Percentiles rank a stretch among this genome's conserved stretches.
Evolutionary conservation across 75 land plant species (phyloP).

Genomic region (Pinus taeda): DNA sequence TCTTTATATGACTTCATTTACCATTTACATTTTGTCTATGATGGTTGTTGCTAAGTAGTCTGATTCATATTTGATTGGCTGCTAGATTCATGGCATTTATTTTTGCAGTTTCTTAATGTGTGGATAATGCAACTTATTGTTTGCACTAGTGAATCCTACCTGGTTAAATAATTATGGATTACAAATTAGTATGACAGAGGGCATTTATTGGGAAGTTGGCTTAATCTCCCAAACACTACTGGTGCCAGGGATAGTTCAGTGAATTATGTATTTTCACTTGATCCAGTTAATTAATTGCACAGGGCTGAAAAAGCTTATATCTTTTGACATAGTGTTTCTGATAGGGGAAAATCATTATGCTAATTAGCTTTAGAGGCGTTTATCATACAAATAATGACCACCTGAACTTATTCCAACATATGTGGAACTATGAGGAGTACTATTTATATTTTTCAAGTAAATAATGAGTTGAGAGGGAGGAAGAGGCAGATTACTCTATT

Average conservation of each 20-base stretch:
- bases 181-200: background rate
- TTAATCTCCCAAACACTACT: background rate
- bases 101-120: background rate
- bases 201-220: background rate
- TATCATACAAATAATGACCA: background rate
- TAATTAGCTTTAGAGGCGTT: background rate
- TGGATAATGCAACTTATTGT: background rate
- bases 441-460: background rate
- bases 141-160: background rate
- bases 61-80: slow-evolving; percentile 2
- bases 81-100: background rate
- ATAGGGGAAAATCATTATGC: background rate
- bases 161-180: background rate
- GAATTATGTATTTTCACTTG: background rate
- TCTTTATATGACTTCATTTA: background rate
- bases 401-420: background rate
- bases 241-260: background rate
- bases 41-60: background rate
- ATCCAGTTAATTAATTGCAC: background rate
- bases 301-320: background rate
- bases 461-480: background rate
- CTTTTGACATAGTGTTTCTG: background rate
- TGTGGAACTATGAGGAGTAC: background rate
- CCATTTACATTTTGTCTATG: background rate
- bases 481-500: background rate